Conservation (phyloP, 1,284 basidiomycete species). For the Cutaneotrichosporon cutaneum region DNA sequence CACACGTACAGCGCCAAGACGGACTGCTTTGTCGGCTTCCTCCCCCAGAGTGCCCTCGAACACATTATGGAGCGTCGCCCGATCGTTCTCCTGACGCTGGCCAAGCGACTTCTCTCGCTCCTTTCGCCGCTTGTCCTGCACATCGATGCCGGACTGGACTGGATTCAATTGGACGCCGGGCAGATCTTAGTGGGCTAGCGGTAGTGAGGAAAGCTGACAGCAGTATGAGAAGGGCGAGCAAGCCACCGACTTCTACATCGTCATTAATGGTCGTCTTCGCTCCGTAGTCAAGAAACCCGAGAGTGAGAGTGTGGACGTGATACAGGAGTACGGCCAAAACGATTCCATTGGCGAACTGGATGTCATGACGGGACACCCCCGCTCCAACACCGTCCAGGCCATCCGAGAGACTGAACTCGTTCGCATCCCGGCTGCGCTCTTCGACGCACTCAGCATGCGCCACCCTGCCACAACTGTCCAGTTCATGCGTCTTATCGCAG, state of each 20-base stretch:
- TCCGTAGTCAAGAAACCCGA: constrained; percentile 66
- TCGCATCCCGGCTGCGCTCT: constrained; percentile 93
- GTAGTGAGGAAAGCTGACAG: constrained; percentile 51
- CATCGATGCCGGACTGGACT: constrained; percentile 95
- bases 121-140: constrained; percentile 95
- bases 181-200: constrained; percentile 51
- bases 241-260: constrained; percentile 93
- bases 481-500: constrained; percentile 91
- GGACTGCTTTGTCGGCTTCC: constrained; percentile 92
- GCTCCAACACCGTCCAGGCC: constrained; percentile 89
- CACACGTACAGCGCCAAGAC: constrained; percentile 75
- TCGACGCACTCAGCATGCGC: constrained; percentile 89
- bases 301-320: constrained; percentile 66
- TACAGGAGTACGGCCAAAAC: constrained; percentile 91
- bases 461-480: constrained; percentile 95
- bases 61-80: constrained; percentile 87
- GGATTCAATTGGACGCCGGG: constrained; percentile 95
- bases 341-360: constrained; percentile 77
- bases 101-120: constrained; percentile 89
- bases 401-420: constrained; percentile 99
- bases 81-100: constrained; percentile 92
- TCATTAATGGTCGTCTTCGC: constrained; percentile 93
- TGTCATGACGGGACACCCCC: constrained; percentile 87
- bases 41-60: constrained; percentile 85
- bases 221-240: constrained; percentile 89